Evolutionary conservation across 192 early-diverging fungal species (phyloP), one percentile per base, ranked within the genome.

Genomic region (Podila horticola): DNA sequence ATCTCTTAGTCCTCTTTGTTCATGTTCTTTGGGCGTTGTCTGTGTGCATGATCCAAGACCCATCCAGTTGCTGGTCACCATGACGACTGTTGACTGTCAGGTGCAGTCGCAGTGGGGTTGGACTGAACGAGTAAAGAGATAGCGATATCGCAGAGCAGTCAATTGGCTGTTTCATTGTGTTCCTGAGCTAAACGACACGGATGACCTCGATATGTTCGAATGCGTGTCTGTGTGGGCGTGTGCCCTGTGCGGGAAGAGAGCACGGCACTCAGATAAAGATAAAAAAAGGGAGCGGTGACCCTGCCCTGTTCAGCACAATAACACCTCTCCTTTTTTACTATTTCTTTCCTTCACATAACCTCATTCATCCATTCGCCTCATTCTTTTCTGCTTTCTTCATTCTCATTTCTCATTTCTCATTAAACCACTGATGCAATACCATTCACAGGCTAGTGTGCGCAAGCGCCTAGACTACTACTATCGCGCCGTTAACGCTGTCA

Each of bases 381-480:
- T 24, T 55, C 52, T 17, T 55, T 55, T 24, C n/a, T 3, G 24
- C 12, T 24, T 20, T 55, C 52, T 10, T 55, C 52, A 55, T 26
- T 26, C 22, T 55, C 24, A n/a, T 24, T 52, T 22, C 51, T 8
- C 51, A 20, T 24, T 24, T 5, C 52, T 55, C 52, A 36, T 36
- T 17, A 24, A 7, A 0, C 19, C 5, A 7, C n/a, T 1, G 7
- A 55, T 55, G 52, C 52, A 55, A 26, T 73, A 81, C 62, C 71
- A 69, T 36, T 81, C 77, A 13, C 77, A 81, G 57, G 60, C 71
- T 9, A 73, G 68, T 30, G 71, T 81, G 55, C 66, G 71, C 2
- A 81, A 85, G 65, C 76, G 90, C 38, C 88, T 96, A 8, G 93
- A 96, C 72, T 84, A 88, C 71, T 95, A 94, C 83, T 95, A 94